A percentile compares a stretch with the other conserved stretches of the same genome.
Evolutionary conservation across 148 eudicot species (phyloP).

Genomic region (Euryodendron excelsum): DNA sequence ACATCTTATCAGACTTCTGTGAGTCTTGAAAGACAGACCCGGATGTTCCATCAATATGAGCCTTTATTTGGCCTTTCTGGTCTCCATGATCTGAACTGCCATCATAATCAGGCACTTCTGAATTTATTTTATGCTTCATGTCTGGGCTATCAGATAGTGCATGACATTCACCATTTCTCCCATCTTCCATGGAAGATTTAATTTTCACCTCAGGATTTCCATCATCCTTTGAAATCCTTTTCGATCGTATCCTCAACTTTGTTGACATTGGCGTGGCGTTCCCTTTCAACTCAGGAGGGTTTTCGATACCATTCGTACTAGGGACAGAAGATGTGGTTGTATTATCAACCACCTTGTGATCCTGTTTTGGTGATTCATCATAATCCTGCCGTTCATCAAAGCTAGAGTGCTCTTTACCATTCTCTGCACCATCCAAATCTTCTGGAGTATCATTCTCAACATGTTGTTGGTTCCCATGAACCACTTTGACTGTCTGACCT

Average conservation of each 20-base stretch:
- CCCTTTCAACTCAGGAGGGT: constrained; percentile 26
- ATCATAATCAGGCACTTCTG: constrained; percentile 23
- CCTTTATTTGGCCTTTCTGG: constrained; percentile 29
- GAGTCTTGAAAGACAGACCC: constrained; percentile 29
- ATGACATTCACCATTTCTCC: constrained; percentile 22
- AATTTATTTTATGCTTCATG: constrained; percentile 21
- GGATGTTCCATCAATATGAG: constrained; percentile 20
- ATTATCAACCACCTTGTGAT: constrained; percentile 22
- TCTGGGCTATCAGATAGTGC: constrained; percentile 24
- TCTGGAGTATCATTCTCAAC: constrained; percentile 15
- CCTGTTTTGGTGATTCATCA: constrained; percentile 30
- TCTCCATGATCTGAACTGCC: constrained; percentile 27
- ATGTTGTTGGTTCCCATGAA: constrained; percentile 19
- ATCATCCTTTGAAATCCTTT: constrained; percentile 23
- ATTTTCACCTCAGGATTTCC: constrained; percentile 23
- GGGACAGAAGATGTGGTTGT: constrained; percentile 18
- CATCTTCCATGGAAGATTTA: constrained; percentile 20
- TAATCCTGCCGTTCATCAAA: constrained; percentile 20
- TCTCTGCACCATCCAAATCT: constrained; percentile 18
- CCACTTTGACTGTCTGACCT: constrained; percentile 25
- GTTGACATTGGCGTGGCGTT: constrained; percentile 27
- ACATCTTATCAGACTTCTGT: constrained; percentile 56
- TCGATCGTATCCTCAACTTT: constrained; percentile 38
- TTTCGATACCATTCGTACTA: constrained; percentile 22
- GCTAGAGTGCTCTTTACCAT: constrained; percentile 13